These are phyloP conservation scores for Mentha longifolia DNA, from an alignment of 257 asterid genomes.

Conservation along the genomic window DNA sequence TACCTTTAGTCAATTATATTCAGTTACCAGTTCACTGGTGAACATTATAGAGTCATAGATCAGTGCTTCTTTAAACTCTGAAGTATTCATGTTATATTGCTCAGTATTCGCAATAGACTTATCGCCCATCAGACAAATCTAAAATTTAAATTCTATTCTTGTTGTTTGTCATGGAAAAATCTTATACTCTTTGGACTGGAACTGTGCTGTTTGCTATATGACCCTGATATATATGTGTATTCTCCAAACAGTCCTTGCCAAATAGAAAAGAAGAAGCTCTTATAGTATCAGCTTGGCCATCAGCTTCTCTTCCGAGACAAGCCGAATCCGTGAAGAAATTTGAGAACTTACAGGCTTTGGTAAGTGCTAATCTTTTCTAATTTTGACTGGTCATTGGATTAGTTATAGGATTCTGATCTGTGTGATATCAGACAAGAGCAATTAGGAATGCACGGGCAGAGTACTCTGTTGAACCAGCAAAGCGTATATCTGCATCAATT, in stretches of 20 bases:
- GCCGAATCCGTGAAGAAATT: constrained; percentile 73
- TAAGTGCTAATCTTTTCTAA: constrained; percentile 36
- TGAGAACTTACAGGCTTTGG: constrained; percentile 91
- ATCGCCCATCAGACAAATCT: constrained; percentile 1
- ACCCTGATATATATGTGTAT: not conserved
- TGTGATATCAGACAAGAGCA: constrained; percentile 74
- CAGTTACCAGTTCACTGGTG: not conserved
- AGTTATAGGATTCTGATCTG: constrained; percentile 15
- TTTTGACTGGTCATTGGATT: constrained; percentile 21
- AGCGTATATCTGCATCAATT: constrained; percentile 77
- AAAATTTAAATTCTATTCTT: constrained; percentile 14
- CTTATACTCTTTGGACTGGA: not conserved
- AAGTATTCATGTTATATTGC: not conserved
- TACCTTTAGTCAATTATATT: not conserved
- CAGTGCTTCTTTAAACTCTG: not conserved
- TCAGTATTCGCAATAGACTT: constrained; percentile 1
- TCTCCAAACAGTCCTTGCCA: constrained; percentile 70
- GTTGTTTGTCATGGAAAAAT: not conserved
- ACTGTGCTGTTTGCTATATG: constrained; percentile 15
- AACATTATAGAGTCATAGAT: not conserved
- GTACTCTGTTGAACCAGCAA: constrained; percentile 95
- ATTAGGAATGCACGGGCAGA: constrained; percentile 96
- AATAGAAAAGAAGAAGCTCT: constrained; percentile 78
- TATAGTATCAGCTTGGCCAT: constrained; percentile 87
- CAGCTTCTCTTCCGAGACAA: constrained; percentile 73